phyloP scores from a whole-genome alignment of 495 filamentous ascomycete genomes.

The Annulohypoxylon maeteangense region DNA sequence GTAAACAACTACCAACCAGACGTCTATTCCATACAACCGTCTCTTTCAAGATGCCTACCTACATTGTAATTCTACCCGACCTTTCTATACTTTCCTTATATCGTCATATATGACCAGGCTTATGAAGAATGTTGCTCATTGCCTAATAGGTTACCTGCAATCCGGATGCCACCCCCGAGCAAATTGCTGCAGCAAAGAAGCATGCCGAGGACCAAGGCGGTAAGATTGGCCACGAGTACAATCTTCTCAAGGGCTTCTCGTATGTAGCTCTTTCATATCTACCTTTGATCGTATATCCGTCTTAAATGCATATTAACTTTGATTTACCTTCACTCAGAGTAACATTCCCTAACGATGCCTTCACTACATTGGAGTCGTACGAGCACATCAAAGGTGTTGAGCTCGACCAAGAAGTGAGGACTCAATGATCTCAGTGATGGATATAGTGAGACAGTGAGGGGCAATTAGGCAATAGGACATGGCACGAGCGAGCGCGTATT shows the following conservation, averaged over 20 bases:
- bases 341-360: constrained; percentile 72
- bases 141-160: constrained; percentile 79
- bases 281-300: background rate
- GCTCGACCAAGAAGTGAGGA: constrained; percentile 73
- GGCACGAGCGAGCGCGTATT: constrained; percentile 25
- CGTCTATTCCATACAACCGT: constrained; percentile 33
- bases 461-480: constrained; percentile 30
- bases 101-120: constrained; percentile 19
- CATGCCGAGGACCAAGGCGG: constrained; percentile 75
- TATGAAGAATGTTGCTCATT: constrained; percentile 20
- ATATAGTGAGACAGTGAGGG: constrained; percentile 24
- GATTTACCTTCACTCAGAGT: constrained; percentile 64
- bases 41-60: constrained; percentile 71
- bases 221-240: constrained; percentile 83
- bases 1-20: constrained; percentile 26
- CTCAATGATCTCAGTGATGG: constrained; percentile 69
- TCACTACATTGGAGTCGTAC: constrained; percentile 69
- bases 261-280: constrained; percentile 58
- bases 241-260: constrained; percentile 90
- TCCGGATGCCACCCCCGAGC: constrained; percentile 64
- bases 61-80: constrained; percentile 70
- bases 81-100: background rate
- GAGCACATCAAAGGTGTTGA: constrained; percentile 80
- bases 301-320: background rate
- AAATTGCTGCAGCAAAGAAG: constrained; percentile 81